Evolutionary conservation across 1,139 yeast genomes (phyloP).

Genomic region (Oligophagozyma castellii): DNA sequence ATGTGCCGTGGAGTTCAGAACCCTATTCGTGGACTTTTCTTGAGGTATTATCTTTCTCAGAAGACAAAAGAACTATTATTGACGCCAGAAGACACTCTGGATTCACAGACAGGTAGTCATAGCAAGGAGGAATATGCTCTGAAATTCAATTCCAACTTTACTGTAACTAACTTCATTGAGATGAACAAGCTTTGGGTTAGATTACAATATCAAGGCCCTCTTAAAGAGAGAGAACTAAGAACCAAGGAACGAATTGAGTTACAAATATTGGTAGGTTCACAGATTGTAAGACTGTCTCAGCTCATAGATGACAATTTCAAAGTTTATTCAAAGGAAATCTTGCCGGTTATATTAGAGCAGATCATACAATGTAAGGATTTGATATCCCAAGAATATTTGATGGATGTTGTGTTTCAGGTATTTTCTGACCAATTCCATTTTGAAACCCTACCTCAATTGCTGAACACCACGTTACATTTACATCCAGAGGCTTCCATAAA

Average conservation of each 20-base stretch:
- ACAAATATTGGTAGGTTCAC: conserved; percentile 85
- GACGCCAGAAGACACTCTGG: conserved; percentile 3
- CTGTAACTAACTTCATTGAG: conserved; percentile 79
- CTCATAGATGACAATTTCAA: conserved; percentile 51
- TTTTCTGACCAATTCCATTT: conserved; percentile 90
- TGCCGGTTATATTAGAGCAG: conserved; percentile 79
- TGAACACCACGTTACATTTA: conserved; percentile 52
- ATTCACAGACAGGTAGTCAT: conserved; percentile 1
- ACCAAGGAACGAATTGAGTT: conserved; percentile 74
- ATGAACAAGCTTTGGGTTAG: conserved; percentile 98
- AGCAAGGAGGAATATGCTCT: conserved; percentile 1
- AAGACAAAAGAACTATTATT: conserved; percentile 65
- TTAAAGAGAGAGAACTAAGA: conserved; percentile 66
- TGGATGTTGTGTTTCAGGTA: conserved; percentile 84
- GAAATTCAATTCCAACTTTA: conserved; percentile 47
- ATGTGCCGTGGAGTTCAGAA: conserved; percentile 98
- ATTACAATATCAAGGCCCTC: conserved; percentile 89
- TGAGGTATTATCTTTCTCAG: conserved; percentile 80
- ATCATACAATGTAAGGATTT: conserved; percentile 85
- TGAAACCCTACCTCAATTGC: conserved; percentile 52
- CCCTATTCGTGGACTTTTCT: conserved; percentile 79
- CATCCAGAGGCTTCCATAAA: conserved; percentile 59
- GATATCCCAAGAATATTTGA: conserved; percentile 78
- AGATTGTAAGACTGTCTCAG: conserved; percentile 78
- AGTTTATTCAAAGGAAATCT: conserved; percentile 48